Evolutionary conservation across 495 filamentous ascomycete genomes (phyloP), one percentile per base, ranked within the genome.

Genomic region (Xylaria scruposa): DNA sequence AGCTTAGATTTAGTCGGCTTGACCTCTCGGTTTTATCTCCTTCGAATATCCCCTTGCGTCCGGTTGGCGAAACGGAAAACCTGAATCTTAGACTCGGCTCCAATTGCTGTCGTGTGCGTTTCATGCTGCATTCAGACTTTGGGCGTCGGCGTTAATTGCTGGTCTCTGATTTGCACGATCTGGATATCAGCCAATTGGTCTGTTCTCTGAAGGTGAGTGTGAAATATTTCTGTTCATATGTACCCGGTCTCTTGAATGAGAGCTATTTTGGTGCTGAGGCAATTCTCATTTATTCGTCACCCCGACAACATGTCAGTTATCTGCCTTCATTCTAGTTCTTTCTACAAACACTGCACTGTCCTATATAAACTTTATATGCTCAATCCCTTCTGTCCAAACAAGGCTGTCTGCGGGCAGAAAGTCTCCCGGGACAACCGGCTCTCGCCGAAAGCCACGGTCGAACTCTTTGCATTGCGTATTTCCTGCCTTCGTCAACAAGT

Each of bases 121-220:
- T 72, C 49, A 68, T 71, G 72, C 68, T 78, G 70, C 74, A 80
- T 73, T 74, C 74, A 67, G 68, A 76, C 70, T 66, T 70, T 62
- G 71, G 77, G 76, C 77, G 77, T 79, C 72, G 78, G 76, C 73
- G 78, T 79, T 78, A 64, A 76, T 74, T 71, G 74, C 74, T 74
- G 73, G 72, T 78, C 73, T 78, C 76, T 74, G 70, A 77, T 71
- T 75, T 78, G 70, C 58, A 70, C 70, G 72, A 75, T 78, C 74
- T 72, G 72, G 76, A 78, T 77, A 78, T 74, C 56, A 71, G 72
- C 71, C 71, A 61, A 53, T 70, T 74, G 76, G 72, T 76, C 67
- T 68, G 65, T 74, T 75, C 74, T 73, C 75, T 73, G 80, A 76
- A 76, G 78, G 81, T 80, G 74, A 80, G 82, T 80, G 79, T 9